Conservation (phyloP, 1,139 yeast genomes). For the Pichia sp. region DNA sequence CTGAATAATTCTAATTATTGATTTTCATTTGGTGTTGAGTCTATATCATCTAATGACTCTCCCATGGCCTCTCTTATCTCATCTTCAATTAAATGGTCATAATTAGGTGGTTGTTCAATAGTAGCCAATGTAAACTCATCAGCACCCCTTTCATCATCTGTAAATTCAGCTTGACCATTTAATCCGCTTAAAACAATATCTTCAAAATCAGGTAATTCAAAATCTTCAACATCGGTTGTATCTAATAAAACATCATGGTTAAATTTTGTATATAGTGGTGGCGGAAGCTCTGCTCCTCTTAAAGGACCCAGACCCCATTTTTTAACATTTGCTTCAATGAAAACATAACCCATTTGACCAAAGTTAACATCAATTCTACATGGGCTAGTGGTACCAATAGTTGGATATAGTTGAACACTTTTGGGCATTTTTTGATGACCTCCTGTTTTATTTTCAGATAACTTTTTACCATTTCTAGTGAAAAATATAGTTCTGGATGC, state of each 20-base stretch:
- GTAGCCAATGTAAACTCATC: constrained; percentile 15
- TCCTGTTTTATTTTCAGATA: constrained; percentile 60
- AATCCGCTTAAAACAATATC: constrained; percentile 17
- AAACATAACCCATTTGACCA: constrained; percentile 54
- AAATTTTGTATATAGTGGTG: constrained; percentile 52
- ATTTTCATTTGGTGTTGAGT: neutral
- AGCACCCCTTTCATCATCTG: constrained; percentile 23
- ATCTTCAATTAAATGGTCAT: constrained; percentile 15
- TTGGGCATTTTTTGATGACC: constrained; percentile 51
- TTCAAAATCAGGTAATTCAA: constrained; percentile 49
- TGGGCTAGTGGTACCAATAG: constrained; percentile 45
- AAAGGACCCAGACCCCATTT: constrained; percentile 62
- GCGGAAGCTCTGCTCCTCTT: constrained; percentile 57
- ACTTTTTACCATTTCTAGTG: constrained; percentile 63
- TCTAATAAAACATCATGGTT: constrained; percentile 49
- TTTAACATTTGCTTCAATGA: constrained; percentile 54
- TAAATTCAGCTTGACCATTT: constrained; percentile 21
- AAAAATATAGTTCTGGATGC: constrained; percentile 58
- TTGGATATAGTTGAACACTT: constrained; percentile 37
- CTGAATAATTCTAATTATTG: neutral
- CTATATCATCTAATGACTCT: constrained; percentile 2
- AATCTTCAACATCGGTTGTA: constrained; percentile 47
- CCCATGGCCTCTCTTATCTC: constrained; percentile 17
- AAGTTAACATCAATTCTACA: constrained; percentile 50
- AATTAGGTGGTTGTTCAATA: constrained; percentile 14